Evolutionary conservation across 2,329 filamentous ascomycete genomes (phyloP).

Genomic region (Ophidiomyces ophidiicola): DNA sequence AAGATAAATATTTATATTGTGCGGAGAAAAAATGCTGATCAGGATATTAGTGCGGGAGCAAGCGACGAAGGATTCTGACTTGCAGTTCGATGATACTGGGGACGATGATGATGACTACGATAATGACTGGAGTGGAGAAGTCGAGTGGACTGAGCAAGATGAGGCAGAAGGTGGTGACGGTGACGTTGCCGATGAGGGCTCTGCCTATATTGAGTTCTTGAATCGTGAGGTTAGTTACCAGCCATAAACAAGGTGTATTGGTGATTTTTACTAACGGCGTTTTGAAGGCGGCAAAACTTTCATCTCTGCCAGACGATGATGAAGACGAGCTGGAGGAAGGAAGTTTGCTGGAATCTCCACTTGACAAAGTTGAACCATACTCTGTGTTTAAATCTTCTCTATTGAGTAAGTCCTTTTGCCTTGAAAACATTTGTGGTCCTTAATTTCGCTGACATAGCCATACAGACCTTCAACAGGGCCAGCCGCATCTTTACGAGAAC

Average conservation of each 20-base stretch:
- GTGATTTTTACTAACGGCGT: constrained; percentile 14
- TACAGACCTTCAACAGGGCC: constrained; percentile 73
- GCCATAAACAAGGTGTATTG: not conserved
- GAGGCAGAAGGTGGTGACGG: constrained; percentile 48
- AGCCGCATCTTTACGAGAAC: constrained; percentile 74
- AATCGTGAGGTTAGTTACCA: constrained; percentile 61
- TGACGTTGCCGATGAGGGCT: constrained; percentile 78
- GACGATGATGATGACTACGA: constrained; percentile 67
- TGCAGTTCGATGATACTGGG: constrained; percentile 57
- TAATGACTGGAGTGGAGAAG: constrained; percentile 68
- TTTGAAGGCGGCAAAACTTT: constrained; percentile 66
- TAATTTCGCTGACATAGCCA: not conserved
- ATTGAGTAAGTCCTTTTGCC: constrained; percentile 51
- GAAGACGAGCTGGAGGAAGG: constrained; percentile 90
- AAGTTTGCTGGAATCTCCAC: constrained; percentile 77
- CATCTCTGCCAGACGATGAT: constrained; percentile 58
- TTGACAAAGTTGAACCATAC: constrained; percentile 94
- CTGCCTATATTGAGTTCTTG: constrained; percentile 88
- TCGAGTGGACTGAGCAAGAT: constrained; percentile 54
- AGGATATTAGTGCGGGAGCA: constrained; percentile 66
- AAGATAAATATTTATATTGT: not conserved
- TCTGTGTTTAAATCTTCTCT: constrained; percentile 72
- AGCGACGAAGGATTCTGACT: constrained; percentile 80
- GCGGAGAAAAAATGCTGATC: not conserved
- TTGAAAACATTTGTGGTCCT: not conserved